Base-by-base conservation (phyloP, 176 grass and related monocot genomes). In the Alopecurus myosuroides region DNA sequence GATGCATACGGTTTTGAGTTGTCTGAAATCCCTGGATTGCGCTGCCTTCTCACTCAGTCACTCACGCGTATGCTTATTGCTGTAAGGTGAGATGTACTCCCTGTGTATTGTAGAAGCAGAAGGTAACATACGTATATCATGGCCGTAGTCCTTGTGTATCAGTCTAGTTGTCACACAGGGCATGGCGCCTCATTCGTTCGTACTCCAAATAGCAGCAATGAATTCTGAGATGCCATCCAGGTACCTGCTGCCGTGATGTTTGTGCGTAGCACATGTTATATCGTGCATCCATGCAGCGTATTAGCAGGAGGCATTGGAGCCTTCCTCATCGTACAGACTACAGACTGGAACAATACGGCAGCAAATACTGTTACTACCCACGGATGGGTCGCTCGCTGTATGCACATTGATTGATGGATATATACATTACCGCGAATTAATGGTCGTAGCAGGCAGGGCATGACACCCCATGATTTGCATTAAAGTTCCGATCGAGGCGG, bases 381-480 rank as follows among this genome's bases (percentile, higher is more conserved):
- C 36, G 7, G 70, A 25, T 82, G 25, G 23, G 68, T 57, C 5
- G 25, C 35, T 18, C 20, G 39, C 33, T 74, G 69, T 65, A 65
- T 42, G 33, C 39, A 56, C 40, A 48, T 52, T 19, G 76, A 84
- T 85, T 28, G 86, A 49, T 82, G 20, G 28, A 73, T 73, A 17
- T 44, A 17, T 40, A n/a, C n/a, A n/a, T n/a, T n/a, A n/a, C 70
- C 61, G 62, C 6, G 19, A 42, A 64, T 80, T 74, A 13, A 74
- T 41, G 30, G 9, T 15, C 19, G 15, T n/a, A 58, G 39, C 41
- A 22, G n/a, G 88, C 45, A 39, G 26, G 19, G 17, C 80, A 66
- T 40, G 45, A 53, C 19, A n/a, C 26, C 64, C 45, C 66, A 74
- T 83, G 66, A 74, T 87, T 51, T 79, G 56, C 75, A 79, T 48